phyloP scores from a whole-genome alignment of 2,329 filamentous ascomycete species.

The Fusarium albosuccineum region DNA sequence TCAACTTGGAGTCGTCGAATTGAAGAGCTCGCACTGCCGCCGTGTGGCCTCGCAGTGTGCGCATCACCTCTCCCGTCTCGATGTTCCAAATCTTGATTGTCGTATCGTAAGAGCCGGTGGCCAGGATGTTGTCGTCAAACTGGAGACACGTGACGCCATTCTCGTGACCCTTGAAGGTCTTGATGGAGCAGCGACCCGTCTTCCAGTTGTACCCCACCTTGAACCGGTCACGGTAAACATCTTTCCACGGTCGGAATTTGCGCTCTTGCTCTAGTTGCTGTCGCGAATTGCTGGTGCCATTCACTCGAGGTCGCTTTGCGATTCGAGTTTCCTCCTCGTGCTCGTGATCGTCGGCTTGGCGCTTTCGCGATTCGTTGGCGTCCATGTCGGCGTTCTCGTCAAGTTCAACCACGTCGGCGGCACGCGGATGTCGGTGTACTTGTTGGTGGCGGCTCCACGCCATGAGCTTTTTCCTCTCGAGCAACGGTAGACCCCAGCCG shows the following conservation, averaged over 20 bases:
- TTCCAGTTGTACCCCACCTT: conserved; percentile 99
- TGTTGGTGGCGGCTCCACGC: conserved; percentile 90
- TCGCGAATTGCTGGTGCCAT: conserved; percentile 44
- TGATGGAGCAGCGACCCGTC: conserved; percentile 87
- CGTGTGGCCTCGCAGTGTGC: conserved; percentile 86
- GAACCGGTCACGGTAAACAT: conserved; percentile 95
- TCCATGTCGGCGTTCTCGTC: conserved; percentile 41
- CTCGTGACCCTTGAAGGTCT: conserved; percentile 84
- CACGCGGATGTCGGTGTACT: conserved; percentile 58
- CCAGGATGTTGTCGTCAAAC: conserved; percentile 89
- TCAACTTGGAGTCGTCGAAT: conserved; percentile 91
- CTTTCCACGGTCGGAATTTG: conserved; percentile 85
- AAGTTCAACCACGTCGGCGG: conserved; percentile 41
- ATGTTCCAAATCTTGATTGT: conserved; percentile 98
- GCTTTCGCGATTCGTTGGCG: conserved; percentile 51
- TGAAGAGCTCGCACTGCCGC: conserved; percentile 89
- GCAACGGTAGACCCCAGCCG: conserved; percentile 90
- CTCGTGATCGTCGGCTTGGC: conserved; percentile 48
- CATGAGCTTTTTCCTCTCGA: conserved; percentile 88
- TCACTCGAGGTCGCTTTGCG: conserved; percentile 52
- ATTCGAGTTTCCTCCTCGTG: conserved; percentile 42
- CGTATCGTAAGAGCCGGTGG: conserved; percentile 93
- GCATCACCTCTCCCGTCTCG: conserved; percentile 85
- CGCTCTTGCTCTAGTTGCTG: conserved; percentile 58
- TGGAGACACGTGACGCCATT: conserved; percentile 74